Conservation (phyloP, 164 flowering plant genomes). For the Annona squamosa region DNA sequence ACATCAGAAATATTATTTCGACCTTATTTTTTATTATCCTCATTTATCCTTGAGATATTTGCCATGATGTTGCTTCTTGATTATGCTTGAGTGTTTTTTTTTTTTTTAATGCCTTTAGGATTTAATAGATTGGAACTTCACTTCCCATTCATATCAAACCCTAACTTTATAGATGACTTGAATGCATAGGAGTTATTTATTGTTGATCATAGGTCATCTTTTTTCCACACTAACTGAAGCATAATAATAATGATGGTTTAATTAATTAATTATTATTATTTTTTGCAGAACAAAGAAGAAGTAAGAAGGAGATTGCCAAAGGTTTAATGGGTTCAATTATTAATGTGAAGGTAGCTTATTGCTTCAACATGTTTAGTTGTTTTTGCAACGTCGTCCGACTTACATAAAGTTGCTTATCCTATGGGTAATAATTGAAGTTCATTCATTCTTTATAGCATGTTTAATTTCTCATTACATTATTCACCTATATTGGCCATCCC, state of each 20-base stretch:
- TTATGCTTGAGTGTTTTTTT: too few species aligned
- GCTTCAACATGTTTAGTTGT: constrained; percentile 1
- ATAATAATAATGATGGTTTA: constrained; percentile 2
- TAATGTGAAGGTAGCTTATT: constrained; percentile 59
- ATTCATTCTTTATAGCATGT: not conserved
- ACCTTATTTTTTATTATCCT: too few species aligned
- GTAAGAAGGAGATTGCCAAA: constrained; percentile 62
- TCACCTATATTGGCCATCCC: not conserved
- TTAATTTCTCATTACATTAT: not conserved
- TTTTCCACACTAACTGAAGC: not conserved
- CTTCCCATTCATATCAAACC: too few species aligned
- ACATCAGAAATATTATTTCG: too few species aligned
- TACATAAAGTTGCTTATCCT: not conserved
- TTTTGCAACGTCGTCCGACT: not conserved
- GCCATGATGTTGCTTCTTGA: too few species aligned
- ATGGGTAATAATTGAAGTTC: not conserved
- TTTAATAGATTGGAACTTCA: too few species aligned
- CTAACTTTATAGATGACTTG: not conserved
- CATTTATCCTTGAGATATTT: too few species aligned
- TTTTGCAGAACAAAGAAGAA: constrained; percentile 53
- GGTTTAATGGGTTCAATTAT: constrained; percentile 54
- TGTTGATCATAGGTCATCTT: not conserved
- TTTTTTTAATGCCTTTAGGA: too few species aligned
- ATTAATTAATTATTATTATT: constrained; percentile 6
- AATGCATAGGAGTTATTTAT: not conserved